Conservation (phyloP, 2,329 filamentous ascomycete species). For the Botrytis elliptica region DNA sequence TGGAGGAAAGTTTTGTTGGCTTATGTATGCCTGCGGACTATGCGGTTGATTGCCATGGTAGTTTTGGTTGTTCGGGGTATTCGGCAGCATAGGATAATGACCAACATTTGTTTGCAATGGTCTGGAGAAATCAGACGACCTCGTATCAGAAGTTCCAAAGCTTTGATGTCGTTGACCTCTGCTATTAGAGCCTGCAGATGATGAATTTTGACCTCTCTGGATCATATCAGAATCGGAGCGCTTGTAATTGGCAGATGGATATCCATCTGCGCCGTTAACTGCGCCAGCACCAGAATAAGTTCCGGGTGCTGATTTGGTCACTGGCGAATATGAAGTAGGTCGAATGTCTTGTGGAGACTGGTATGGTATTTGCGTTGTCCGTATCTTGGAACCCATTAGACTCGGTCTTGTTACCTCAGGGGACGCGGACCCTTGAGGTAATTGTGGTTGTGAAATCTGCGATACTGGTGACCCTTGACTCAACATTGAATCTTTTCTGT, state of each 20-base stretch:
- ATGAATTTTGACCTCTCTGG: conserved; percentile 28
- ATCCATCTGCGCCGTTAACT: conserved; percentile 33
- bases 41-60: conserved; percentile 43
- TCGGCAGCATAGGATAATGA: conserved; percentile 53
- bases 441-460: conserved; percentile 30
- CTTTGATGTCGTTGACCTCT: conserved; percentile 35
- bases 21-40: conserved; percentile 52
- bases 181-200: conserved; percentile 24
- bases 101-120: conserved; percentile 50
- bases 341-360: conserved; percentile 37
- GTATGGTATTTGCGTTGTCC: conserved; percentile 35
- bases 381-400: conserved; percentile 31
- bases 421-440: conserved; percentile 34
- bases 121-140: conserved; percentile 44
- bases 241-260: conserved; percentile 32
- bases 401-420: conserved; percentile 37
- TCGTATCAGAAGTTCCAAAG: conserved; percentile 37
- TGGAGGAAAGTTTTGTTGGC: conserved; percentile 60
- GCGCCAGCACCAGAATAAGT: conserved; percentile 34
- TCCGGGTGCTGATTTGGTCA: conserved; percentile 33
- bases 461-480: conserved; percentile 42
- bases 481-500: conserved; percentile 68
- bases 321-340: conserved; percentile 36
- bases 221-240: conserved; percentile 38
- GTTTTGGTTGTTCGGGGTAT: conserved; percentile 50